Base-by-base conservation (phyloP, 2,329 filamentous ascomycete genomes). In the Knufia petricola region DNA sequence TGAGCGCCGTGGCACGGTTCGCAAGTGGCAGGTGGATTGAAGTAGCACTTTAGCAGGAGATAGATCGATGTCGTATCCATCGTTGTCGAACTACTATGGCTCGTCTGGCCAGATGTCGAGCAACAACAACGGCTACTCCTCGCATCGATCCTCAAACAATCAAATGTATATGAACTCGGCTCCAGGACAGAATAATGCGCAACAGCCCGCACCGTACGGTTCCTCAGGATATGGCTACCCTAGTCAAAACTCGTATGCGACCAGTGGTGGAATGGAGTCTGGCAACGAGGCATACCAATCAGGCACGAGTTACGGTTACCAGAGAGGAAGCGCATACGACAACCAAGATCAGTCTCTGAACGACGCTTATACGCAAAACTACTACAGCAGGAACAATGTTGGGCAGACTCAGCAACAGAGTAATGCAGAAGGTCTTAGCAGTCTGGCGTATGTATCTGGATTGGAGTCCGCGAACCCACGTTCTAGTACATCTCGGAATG, bases 381-480 rank as follows among this genome's bases (percentile, higher is more conserved):
- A 32, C 23, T 23, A 49, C 31, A 28, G 39, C 4, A 21, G 19
- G n/a, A 15, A 21, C 19, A 37, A 39, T 38, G 20, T 12, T 24
- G 13, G 4, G 3, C 28, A 39, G 39, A 20, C 23, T 19, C 31
- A 38, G 20, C 26, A 32, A 10, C 38, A 41, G 26, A 28, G 49
- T 30, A 47, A 48, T 30, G 52, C 51, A 15, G 52, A 54, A 21
- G 52, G 55, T 19, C 38, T 59, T 40, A 58, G 54, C 44, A 57
- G 50, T 47, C 41, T 58, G 21, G 58, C 55, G 3, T 59, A 59
- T 51, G 57, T 52, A 12, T 59, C 58, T 9, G 55, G 56, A 7
- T 36, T 59, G 23, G 54, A 55, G 12, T 50, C 54, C 15, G 46
- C 50, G 24, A 46, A 31, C n/a, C 23, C 42, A 15, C 40, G 37